These are phyloP conservation scores for Brasenia schreberi DNA, from an alignment of 164 flowering plant species.

Conservation along the genomic window DNA sequence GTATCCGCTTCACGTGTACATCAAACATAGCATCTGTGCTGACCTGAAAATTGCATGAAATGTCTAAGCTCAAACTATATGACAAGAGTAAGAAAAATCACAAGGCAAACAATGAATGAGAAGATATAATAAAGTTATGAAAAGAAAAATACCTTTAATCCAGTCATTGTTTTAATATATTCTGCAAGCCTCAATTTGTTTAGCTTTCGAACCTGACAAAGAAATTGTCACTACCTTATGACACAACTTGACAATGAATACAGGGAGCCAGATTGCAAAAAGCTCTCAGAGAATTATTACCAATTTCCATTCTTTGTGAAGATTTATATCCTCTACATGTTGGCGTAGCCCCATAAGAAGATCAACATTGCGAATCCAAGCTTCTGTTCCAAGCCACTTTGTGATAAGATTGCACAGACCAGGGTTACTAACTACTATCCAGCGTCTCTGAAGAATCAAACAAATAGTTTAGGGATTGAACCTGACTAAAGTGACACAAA, in stretches of 20 bases:
- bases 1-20: conserved; percentile 43
- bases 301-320: conserved; percentile 38
- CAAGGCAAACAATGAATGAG: too few relatives aligned
- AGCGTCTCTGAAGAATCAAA: conserved; percentile 33
- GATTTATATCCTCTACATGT: conserved; percentile 23
- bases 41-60: conserved; percentile 34
- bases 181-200: conserved; percentile 50
- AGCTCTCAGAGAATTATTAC: conserved; percentile 11
- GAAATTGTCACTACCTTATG: neutral
- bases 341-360: conserved; percentile 31
- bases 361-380: conserved; percentile 42
- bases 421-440: conserved; percentile 58
- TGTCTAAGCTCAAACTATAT: too few relatives aligned
- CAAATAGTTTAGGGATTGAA: too few relatives aligned
- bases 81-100: too few relatives aligned
- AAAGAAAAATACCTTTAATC: conserved; percentile 23
- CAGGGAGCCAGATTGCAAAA: neutral
- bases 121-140: too few relatives aligned
- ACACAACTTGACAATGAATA: neutral
- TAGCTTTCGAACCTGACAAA: conserved; percentile 25
- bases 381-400: conserved; percentile 49
- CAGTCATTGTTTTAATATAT: conserved; percentile 39
- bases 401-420: conserved; percentile 35
- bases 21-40: conserved; percentile 42
- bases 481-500: too few relatives aligned